Evolutionary conservation across 2,329 filamentous ascomycete genomes (phyloP), one percentile per base, ranked within the genome.

Genomic region (Colletotrichum higginsianum): DNA sequence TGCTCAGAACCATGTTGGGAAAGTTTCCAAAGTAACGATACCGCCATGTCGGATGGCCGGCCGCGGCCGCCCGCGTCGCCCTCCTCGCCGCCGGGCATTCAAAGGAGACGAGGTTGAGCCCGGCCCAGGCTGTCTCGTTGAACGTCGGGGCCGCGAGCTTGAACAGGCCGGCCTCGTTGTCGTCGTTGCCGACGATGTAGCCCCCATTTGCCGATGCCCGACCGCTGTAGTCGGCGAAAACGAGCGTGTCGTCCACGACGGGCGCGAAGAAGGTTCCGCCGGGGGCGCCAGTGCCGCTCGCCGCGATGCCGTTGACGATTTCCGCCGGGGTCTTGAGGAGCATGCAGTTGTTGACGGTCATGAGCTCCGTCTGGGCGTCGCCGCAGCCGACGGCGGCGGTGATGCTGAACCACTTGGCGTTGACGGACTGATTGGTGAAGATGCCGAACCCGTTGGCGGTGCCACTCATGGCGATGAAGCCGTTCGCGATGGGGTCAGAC

Each of bases 401-500:
- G 12, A 78, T 69, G n/a, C 68, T 76, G 76, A 72, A 57, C 68
- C 68, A 71, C 40, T 67, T 71, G 0, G 18, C 35, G 21, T 67
- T 65, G 3, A 55, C 44, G 3, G 70, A 71, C 26, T 73, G 55
- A 23, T 74, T 57, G 35, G 70, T 74, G 55, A 82, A 81, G 40
- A 79, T 75, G 26, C 71, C 71, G 26, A 50, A 52, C n/a, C 65
- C 61, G 35, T 73, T 79, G 16, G 67, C 66, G 9, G 62, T 67
- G 12, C 80, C 86, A 49, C 86, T 86, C 16, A 83, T 80, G 13
- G 83, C 77, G 69, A 88, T 85, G n/a, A 86, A 78, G 3, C 81
- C 85, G 12, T 80, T 76, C n/a, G 83, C 82, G 35, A 88, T 88
- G 4, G 87, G 85, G 58, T 88, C 84, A 0, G 84, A 69, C 1